Conservation (phyloP, 495 filamentous ascomycete genomes). For the Polyplosphaeria fusca region DNA sequence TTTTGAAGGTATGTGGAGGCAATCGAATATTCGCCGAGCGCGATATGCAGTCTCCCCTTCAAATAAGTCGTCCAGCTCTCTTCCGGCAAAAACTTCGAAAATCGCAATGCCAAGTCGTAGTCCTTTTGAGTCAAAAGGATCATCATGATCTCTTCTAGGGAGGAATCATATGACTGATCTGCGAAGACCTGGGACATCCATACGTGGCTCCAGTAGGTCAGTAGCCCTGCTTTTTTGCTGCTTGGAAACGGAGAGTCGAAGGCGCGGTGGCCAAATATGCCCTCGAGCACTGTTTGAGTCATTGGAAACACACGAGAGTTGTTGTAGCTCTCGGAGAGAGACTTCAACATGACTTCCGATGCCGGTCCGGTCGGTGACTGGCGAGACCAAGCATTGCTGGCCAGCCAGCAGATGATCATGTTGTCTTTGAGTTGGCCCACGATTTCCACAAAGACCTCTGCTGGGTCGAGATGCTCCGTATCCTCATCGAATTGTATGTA, state of each 20-base stretch:
- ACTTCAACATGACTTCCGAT: slow-evolving; percentile 12
- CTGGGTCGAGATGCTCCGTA: slow-evolving; percentile 63
- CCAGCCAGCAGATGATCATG: slow-evolving; percentile 78
- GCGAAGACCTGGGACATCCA: slow-evolving; percentile 32
- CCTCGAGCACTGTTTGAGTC: slow-evolving; percentile 30
- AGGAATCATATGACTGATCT: slow-evolving; percentile 38
- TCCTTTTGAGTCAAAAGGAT: slow-evolving; percentile 49
- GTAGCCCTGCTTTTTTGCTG: slow-evolving; percentile 13
- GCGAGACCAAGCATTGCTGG: slow-evolving; percentile 34
- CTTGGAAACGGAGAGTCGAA: slow-evolving; percentile 13
- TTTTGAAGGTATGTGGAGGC: slow-evolving; percentile 78
- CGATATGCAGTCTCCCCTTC: slow-evolving; percentile 74
- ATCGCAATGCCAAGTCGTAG: slow-evolving; percentile 30
- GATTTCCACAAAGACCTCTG: slow-evolving; percentile 63
- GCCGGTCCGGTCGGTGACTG: slow-evolving; percentile 5
- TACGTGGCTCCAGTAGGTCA: slow-evolving; percentile 40
- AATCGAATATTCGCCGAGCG: slow-evolving; percentile 64
- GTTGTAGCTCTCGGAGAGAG: slow-evolving; percentile 1
- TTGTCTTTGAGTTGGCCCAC: slow-evolving; percentile 66
- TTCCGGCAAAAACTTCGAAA: slow-evolving; percentile 22
- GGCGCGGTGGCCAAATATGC: slow-evolving; percentile 20
- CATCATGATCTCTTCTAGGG: slow-evolving; percentile 50
- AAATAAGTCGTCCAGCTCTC: slow-evolving; percentile 74
- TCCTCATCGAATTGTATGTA: slow-evolving; percentile 77
- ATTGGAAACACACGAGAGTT: slow-evolving; percentile 7